Conservation (phyloP, 192 early-diverging fungal species). For the Phlyctochytrium bullatum region DNA sequence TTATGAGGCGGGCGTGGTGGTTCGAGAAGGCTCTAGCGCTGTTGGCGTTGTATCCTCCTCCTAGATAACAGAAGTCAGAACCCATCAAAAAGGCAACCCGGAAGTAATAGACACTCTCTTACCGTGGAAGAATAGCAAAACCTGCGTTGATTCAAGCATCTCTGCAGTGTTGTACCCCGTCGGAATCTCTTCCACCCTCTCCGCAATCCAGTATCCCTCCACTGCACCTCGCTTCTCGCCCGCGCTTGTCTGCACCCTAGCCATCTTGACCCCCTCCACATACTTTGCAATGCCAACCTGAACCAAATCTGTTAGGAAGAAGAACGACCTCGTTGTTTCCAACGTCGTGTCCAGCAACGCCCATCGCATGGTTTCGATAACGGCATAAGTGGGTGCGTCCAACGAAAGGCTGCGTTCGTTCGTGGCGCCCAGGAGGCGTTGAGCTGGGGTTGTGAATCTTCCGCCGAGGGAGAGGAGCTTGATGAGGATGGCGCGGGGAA, state of each 20-base stretch:
- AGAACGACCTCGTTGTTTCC: background rate
- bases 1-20: constrained; percentile 7
- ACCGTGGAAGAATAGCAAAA: constrained; percentile 1
- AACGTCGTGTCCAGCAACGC: background rate
- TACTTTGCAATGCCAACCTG: background rate
- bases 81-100: background rate
- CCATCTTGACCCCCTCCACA: background rate
- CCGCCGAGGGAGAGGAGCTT: background rate
- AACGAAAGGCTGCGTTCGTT: background rate
- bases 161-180: too few species aligned
- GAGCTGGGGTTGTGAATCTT: background rate
- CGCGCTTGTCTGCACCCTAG: background rate
- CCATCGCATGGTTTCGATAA: background rate
- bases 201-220: constrained; percentile 12
- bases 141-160: background rate
- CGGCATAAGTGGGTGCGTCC: background rate
- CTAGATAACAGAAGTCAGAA: background rate
- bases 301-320: background rate
- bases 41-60: constrained; percentile 13
- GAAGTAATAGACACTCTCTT: background rate
- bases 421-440: background rate
- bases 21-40: background rate
- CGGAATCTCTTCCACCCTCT: constrained; percentile 1
- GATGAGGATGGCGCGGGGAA: background rate
- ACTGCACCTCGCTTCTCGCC: background rate